phyloP scores from a whole-genome alignment of 1,284 basidiomycete genomes.

The Leccinum ambiguum region DNA sequence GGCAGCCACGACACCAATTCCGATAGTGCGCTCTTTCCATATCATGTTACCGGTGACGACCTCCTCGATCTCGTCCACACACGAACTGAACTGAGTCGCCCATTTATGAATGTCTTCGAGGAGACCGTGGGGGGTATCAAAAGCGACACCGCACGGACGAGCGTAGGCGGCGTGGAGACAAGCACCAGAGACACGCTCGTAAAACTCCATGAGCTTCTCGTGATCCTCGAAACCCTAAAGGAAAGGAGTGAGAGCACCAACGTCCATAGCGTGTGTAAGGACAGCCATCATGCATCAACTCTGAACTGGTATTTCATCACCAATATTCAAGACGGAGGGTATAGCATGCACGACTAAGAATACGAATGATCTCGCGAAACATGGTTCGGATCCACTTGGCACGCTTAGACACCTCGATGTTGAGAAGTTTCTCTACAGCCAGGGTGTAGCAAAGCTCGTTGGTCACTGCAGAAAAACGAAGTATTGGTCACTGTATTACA shows the following conservation, averaged over 20 bases:
- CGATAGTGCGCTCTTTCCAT: conserved; percentile 95
- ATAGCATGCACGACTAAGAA: conserved; percentile 81
- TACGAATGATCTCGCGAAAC: conserved; percentile 96
- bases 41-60: conserved; percentile 97
- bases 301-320: conserved; percentile 35
- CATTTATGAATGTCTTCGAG: conserved; percentile 98
- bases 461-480: conserved; percentile 63
- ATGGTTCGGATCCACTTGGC: conserved; percentile 98
- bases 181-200: conserved; percentile 97
- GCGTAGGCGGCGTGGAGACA: conserved; percentile 98
- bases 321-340: not conserved
- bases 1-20: conserved; percentile 89
- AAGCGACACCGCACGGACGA: conserved; percentile 96
- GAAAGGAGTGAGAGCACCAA: conserved; percentile 98
- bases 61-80: conserved; percentile 97
- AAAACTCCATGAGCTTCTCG: conserved; percentile 99
- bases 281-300: conserved; percentile 86
- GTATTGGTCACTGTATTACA: not conserved
- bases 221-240: conserved; percentile 99
- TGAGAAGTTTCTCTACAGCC: conserved; percentile 97
- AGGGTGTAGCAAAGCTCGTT: conserved; percentile 97
- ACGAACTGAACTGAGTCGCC: conserved; percentile 91
- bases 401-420: conserved; percentile 97
- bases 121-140: conserved; percentile 94
- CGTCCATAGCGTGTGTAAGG: conserved; percentile 94